These are phyloP conservation scores for Striga hermonthica DNA, from an alignment of 305 asterid species.

Conservation along the genomic window DNA sequence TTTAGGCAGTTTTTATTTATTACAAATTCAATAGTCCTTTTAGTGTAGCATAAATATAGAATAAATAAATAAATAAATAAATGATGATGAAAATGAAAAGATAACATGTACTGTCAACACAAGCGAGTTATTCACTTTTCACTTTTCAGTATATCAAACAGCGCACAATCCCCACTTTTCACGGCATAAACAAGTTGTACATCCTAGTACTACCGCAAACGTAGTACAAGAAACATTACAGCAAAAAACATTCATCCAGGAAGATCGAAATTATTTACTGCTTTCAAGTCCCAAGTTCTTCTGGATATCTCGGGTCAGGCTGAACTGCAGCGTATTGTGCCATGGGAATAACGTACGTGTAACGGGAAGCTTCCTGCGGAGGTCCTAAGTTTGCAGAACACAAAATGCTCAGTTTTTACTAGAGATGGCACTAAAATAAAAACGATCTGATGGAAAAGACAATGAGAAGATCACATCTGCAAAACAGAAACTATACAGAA, in stretches of 20 bases:
- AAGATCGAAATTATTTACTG: constrained; percentile 40
- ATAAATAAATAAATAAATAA: too few species aligned
- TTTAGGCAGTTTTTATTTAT: too few species aligned
- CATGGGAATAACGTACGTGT: constrained; percentile 92
- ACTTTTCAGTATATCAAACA: too few species aligned
- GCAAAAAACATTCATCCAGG: constrained; percentile 10
- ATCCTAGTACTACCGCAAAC: neutral
- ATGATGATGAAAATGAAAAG: too few species aligned
- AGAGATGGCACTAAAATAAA: neutral
- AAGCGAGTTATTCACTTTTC: too few species aligned
- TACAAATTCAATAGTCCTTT: too few species aligned
- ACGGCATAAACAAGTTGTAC: neutral
- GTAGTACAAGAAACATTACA: neutral
- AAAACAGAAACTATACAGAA: neutral
- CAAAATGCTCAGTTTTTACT: constrained; percentile 12
- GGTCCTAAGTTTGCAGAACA: constrained; percentile 53
- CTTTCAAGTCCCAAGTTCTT: constrained; percentile 72
- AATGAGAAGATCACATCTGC: constrained; percentile 14
- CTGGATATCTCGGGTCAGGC: constrained; percentile 77
- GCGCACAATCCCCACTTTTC: neutral
- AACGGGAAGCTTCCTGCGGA: constrained; percentile 94
- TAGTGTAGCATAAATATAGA: too few species aligned
- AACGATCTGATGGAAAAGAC: neutral
- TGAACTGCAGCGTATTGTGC: constrained; percentile 86
- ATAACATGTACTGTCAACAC: too few species aligned